Conservation (phyloP, 768 basidiomycete species). For the Lanmaoa pseudosensibilis region DNA sequence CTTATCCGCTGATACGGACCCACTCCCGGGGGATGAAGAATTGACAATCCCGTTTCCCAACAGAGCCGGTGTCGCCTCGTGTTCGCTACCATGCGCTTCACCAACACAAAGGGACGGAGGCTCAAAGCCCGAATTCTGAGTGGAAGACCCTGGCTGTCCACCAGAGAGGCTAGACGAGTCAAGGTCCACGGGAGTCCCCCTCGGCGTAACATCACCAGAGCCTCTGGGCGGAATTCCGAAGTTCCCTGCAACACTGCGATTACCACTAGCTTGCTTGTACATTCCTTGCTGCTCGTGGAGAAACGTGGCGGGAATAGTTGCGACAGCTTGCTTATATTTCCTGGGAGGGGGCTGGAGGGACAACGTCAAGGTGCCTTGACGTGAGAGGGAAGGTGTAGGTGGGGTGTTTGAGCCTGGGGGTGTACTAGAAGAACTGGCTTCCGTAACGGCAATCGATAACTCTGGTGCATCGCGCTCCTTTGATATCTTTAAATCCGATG, state of each 20-base stretch:
- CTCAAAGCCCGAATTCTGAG: not conserved
- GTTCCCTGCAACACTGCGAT: slow-evolving; percentile 32
- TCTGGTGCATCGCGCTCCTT: slow-evolving; percentile 35
- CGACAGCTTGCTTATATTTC: slow-evolving; percentile 23
- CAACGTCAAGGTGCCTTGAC: slow-evolving; percentile 31
- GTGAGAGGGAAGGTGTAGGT: slow-evolving; percentile 25
- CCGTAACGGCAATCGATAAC: slow-evolving; percentile 11
- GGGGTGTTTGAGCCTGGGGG: slow-evolving; percentile 26
- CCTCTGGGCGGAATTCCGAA: slow-evolving; percentile 26
- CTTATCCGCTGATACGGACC: slow-evolving; percentile 30
- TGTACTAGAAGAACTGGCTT: slow-evolving; percentile 27
- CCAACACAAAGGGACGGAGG: not conserved
- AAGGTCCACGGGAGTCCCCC: slow-evolving; percentile 8
- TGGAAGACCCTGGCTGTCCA: slow-evolving; percentile 1
- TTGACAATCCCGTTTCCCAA: not conserved
- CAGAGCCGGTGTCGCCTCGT: not conserved
- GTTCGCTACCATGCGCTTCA: not conserved
- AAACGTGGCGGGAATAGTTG: not conserved
- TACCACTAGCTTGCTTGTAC: slow-evolving; percentile 27
- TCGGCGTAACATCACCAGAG: slow-evolving; percentile 9
- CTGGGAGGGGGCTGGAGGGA: slow-evolving; percentile 38
- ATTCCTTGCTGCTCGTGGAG: slow-evolving; percentile 17
- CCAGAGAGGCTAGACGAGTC: slow-evolving; percentile 5
- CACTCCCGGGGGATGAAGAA: not conserved
- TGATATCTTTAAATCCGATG: slow-evolving; percentile 40